Percentiles rank a stretch among this genome's conserved stretches.
These are phyloP conservation scores for Carex sylvatica DNA, from an alignment of 202 grass and related monocot species.

Conservation along the genomic window DNA sequence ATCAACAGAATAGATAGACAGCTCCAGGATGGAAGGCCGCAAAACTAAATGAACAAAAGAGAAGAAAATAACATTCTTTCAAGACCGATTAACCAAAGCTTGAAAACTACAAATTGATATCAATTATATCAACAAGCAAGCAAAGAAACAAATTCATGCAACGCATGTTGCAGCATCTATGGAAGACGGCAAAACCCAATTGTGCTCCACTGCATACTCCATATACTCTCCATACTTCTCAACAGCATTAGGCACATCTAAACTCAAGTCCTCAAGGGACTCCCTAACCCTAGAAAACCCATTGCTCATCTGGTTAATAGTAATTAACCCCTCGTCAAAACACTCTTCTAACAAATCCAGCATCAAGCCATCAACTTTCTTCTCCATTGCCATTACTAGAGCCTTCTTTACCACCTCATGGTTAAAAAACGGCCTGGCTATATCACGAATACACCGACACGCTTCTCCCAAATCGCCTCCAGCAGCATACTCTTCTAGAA, in stretches of 20 bases:
- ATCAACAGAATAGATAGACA: not conserved
- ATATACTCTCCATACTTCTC: slow-evolving; percentile 71
- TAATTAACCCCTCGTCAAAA: slow-evolving; percentile 78
- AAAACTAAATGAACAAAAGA: slow-evolving; percentile 13
- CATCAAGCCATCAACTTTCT: slow-evolving; percentile 56
- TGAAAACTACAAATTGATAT: slow-evolving; percentile 43
- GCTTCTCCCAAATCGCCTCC: slow-evolving; percentile 79
- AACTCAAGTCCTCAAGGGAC: slow-evolving; percentile 77
- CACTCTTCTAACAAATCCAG: slow-evolving; percentile 67
- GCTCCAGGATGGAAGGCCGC: not conserved
- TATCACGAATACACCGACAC: slow-evolving; percentile 83
- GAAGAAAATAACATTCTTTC: not conserved
- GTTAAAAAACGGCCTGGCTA: slow-evolving; percentile 97
- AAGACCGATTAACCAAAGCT: slow-evolving; percentile 12
- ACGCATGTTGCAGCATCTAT: slow-evolving; percentile 16
- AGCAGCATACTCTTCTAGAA: slow-evolving; percentile 76
- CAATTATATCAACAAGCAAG: slow-evolving; percentile 17
- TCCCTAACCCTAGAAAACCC: slow-evolving; percentile 76
- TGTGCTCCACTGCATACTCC: slow-evolving; percentile 44
- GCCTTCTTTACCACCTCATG: slow-evolving; percentile 97
- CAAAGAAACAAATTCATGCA: not conserved
- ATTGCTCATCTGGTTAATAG: slow-evolving; percentile 89
- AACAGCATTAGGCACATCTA: slow-evolving; percentile 71
- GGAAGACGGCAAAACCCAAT: slow-evolving; percentile 68
- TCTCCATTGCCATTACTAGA: slow-evolving; percentile 86